Evolutionary conservation across 1,284 basidiomycete species (phyloP).

Genomic region (Crocinoboletus sp.): DNA sequence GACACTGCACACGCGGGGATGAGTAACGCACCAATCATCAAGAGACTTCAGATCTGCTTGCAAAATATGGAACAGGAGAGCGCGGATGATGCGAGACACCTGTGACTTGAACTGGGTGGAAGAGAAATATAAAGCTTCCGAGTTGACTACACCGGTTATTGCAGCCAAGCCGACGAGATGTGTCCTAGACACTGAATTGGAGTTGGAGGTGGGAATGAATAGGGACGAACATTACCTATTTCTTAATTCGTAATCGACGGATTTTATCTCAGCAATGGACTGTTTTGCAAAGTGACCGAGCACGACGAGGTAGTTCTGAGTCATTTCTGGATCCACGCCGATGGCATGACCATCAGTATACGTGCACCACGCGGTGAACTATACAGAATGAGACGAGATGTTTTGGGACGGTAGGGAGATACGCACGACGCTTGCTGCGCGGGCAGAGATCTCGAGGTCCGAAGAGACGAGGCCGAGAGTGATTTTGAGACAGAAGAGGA

Average conservation of each 20-base stretch:
- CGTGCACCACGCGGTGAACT: constrained; percentile 93
- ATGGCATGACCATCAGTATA: constrained; percentile 83
- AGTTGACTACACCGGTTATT: constrained; percentile 76
- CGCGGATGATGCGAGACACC: constrained; percentile 66
- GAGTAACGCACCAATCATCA: constrained; percentile 58
- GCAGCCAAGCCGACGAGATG: constrained; percentile 85
- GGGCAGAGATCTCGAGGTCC: constrained; percentile 84
- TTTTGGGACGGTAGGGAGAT: neutral
- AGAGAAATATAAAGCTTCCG: constrained; percentile 81
- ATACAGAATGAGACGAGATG: neutral
- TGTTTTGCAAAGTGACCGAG: constrained; percentile 67
- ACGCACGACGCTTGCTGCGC: constrained; percentile 79
- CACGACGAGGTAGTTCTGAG: constrained; percentile 67
- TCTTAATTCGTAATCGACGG: constrained; percentile 56
- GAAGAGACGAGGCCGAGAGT: constrained; percentile 59
- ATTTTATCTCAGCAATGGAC: constrained; percentile 43
- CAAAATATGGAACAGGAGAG: constrained; percentile 69
- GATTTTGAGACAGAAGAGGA: constrained; percentile 70
- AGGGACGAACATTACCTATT: constrained; percentile 50
- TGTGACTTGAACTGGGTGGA: constrained; percentile 74
- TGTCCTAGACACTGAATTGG: constrained; percentile 45
- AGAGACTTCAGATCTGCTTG: constrained; percentile 59
- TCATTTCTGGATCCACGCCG: constrained; percentile 69
- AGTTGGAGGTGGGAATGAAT: neutral
- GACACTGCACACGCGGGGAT: neutral